phyloP scores from a whole-genome alignment of 2,329 filamentous ascomycete genomes.

The Penicillium frequentans region DNA sequence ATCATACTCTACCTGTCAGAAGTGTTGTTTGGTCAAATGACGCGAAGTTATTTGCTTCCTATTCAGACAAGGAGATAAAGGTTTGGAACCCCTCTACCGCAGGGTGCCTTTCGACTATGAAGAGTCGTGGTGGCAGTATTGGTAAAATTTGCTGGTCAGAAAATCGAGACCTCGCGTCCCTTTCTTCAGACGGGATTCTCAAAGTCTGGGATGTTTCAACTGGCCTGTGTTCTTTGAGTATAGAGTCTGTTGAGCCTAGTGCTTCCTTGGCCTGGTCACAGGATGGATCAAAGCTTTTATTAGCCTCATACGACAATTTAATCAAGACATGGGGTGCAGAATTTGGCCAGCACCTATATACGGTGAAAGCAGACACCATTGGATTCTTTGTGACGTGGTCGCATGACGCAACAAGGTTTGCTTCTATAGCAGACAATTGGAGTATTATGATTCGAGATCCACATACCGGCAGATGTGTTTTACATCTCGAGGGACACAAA shows the following conservation, averaged over 20 bases:
- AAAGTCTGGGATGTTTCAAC: background rate
- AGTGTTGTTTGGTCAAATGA: background rate
- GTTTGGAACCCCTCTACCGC: background rate
- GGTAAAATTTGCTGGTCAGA: background rate
- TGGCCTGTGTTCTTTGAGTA: background rate
- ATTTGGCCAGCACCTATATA: background rate
- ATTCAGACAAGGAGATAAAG: background rate
- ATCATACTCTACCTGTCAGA: background rate
- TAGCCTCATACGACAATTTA: background rate
- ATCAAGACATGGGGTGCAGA: background rate
- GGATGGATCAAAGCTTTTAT: background rate
- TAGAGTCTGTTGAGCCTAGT: background rate
- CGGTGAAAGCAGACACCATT: background rate
- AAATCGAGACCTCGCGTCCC: background rate
- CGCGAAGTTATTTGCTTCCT: background rate
- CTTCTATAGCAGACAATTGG: background rate
- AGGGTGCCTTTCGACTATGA: background rate
- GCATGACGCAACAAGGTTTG: background rate
- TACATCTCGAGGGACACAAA: background rate
- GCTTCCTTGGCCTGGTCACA: background rate
- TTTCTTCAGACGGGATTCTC: background rate
- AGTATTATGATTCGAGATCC: background rate
- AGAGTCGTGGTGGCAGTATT: background rate
- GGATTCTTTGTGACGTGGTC: constrained; percentile 1
- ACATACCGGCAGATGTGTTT: background rate